Conservation (phyloP, 257 asterid species). For the Oldenlandia corymbosa region DNA sequence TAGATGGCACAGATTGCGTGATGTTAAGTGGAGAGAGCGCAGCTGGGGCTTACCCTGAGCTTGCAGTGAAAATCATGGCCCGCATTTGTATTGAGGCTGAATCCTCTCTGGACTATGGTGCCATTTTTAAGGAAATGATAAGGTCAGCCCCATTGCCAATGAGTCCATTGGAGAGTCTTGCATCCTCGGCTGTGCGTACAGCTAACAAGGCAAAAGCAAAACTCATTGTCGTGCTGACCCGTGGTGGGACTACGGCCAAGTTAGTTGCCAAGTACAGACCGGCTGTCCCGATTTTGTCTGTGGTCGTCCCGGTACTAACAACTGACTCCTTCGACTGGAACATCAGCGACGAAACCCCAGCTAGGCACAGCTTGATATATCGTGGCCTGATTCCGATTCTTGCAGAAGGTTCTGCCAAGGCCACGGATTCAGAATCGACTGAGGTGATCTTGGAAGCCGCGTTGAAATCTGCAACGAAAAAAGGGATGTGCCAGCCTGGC, state of each 20-base stretch:
- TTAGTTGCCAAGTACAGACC: slow-evolving; percentile 82
- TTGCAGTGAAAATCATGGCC: slow-evolving; percentile 73
- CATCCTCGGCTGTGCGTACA: slow-evolving; percentile 73
- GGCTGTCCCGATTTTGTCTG: slow-evolving; percentile 72
- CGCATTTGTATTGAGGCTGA: slow-evolving; percentile 80
- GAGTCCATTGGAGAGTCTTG: slow-evolving; percentile 84
- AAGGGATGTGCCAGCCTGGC: slow-evolving; percentile 62
- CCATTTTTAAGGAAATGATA: slow-evolving; percentile 67
- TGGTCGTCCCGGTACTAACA: slow-evolving; percentile 67
- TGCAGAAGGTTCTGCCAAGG: slow-evolving; percentile 75
- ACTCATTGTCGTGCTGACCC: slow-evolving; percentile 77
- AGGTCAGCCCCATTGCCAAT: slow-evolving; percentile 71
- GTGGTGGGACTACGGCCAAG: slow-evolving; percentile 86
- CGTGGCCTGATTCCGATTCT: slow-evolving; percentile 75
- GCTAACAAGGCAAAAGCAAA: slow-evolving; percentile 65
- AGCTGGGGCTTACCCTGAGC: slow-evolving; percentile 82
- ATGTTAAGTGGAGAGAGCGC: slow-evolving; percentile 94
- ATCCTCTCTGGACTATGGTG: slow-evolving; percentile 66
- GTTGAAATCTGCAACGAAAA: slow-evolving; percentile 39
- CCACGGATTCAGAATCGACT: slow-evolving; percentile 71
- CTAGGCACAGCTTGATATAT: slow-evolving; percentile 76
- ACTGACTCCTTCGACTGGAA: slow-evolving; percentile 74
- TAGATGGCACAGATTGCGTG: slow-evolving; percentile 86
- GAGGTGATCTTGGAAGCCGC: slow-evolving; percentile 67
- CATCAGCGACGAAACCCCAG: slow-evolving; percentile 73